Evolutionary conservation across 202 grass and related monocot species (phyloP), one percentile per base, ranked within the genome.

Genomic region (Saccharum hybrid): DNA sequence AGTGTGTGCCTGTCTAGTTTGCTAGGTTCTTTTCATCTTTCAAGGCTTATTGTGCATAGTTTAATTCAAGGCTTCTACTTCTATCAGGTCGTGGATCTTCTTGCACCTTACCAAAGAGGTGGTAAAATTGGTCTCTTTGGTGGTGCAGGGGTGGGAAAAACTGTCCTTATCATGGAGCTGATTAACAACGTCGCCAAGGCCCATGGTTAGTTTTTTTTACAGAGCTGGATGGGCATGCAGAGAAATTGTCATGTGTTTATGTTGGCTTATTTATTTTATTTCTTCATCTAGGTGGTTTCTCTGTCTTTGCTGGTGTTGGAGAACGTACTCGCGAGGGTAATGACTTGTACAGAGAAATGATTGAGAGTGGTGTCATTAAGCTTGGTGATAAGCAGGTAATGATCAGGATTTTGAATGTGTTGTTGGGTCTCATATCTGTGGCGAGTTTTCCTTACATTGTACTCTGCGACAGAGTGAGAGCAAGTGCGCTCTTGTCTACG

Each of bases 331-430:
- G 94, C 78, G 94, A 97, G 84, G 94, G 94, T 85, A 97, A 97
- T 82, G 94, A 97, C 74, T 85, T 97, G 89, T 97, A 97, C 82
- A 97, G 94, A 79, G 94, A 97, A 88, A 97, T 97, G 94, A 94
- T 97, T 85, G 94, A 97, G 86, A 97, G 94, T 85, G 94, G 94
- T 90, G 94, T 97, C 49, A 97, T 97, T 81, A 97, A 97, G 87
- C 94, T 97, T 69, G 94, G 83, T 82, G 94, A 94, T 82, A 97
- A 92, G 78, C 94, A 97, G 94, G 94, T 97, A 85, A 66, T 48
- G 13, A 79, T 68, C 51, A 34, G 76, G 10, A 75, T 64, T 66
- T 80, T 6, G n/a, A 62, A 74, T 71, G 67, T 54, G 11, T 52
- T 39, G 21, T 54, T 23, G 4, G 7, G 16, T 37, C 74, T 34